Evolutionary conservation across 768 basidiomycete genomes (phyloP).

Genomic region (Pleurotus djamor): DNA sequence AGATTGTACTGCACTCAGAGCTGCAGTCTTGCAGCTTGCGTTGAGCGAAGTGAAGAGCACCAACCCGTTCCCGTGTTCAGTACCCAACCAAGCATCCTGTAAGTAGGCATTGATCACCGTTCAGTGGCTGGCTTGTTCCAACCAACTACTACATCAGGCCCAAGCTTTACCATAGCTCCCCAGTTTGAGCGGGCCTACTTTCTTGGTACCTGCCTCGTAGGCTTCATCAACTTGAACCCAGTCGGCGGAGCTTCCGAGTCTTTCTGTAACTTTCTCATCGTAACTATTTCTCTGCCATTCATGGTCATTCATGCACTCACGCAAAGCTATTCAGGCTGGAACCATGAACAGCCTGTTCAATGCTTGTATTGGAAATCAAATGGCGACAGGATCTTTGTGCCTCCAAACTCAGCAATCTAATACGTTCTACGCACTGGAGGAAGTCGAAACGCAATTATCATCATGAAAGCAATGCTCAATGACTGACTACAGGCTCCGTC

Average conservation of each 20-base stretch:
- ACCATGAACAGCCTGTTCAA: no score
- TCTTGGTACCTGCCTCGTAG: slow-evolving; percentile 7
- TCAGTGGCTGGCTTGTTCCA: no score
- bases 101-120: background rate
- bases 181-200: slow-evolving; percentile 6
- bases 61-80: slow-evolving; percentile 7
- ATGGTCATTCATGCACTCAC: background rate
- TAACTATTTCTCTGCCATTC: background rate
- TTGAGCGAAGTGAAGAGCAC: background rate
- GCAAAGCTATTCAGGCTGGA: background rate
- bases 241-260: background rate
- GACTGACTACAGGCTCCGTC: background rate
- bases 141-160: no score
- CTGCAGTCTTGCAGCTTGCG: slow-evolving; percentile 2
- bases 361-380: no score
- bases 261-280: slow-evolving; percentile 6
- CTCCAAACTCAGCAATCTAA: background rate
- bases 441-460: background rate
- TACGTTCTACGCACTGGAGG: background rate
- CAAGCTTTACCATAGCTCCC: slow-evolving; percentile 7
- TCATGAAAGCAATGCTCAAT: background rate
- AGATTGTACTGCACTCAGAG: slow-evolving; percentile 3
- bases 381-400: no score
- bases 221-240: slow-evolving; percentile 5
- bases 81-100: slow-evolving; percentile 5